Evolutionary conservation across 805 yeast genomes (phyloP).

Genomic region (Hanseniaspora osmophila): DNA sequence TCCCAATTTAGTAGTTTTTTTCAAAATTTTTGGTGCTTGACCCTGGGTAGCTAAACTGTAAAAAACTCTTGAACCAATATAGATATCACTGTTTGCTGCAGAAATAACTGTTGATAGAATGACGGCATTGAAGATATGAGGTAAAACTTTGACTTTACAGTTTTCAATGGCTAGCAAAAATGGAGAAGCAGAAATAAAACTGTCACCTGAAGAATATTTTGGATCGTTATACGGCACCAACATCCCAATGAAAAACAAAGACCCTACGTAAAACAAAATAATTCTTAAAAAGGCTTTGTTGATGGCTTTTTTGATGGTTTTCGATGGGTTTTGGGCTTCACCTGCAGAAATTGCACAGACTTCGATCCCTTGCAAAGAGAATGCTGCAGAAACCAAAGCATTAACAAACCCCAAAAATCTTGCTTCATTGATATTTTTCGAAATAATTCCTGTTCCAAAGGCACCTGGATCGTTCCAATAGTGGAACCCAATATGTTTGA

Average conservation of each 20-base stretch:
- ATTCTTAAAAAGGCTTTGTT: constrained; percentile 56
- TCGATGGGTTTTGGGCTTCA: constrained; percentile 59
- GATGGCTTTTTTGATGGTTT: constrained; percentile 58
- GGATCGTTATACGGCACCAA: constrained; percentile 58
- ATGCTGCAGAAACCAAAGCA: constrained; percentile 57
- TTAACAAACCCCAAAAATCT: constrained; percentile 58
- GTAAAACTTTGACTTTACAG: constrained; percentile 51
- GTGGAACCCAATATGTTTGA: constrained; percentile 54
- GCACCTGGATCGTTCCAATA: constrained; percentile 72
- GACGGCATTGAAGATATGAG: constrained; percentile 60
- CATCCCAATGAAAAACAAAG: constrained; percentile 55
- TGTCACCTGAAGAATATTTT: constrained; percentile 24
- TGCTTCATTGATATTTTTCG: constrained; percentile 34
- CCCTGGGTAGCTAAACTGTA: constrained; percentile 51
- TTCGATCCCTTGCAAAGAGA: constrained; percentile 72
- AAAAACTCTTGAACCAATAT: constrained; percentile 56
- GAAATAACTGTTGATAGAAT: constrained; percentile 55
- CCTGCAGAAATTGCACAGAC: constrained; percentile 64
- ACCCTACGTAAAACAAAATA: constrained; percentile 46
- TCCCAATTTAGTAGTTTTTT: constrained; percentile 35
- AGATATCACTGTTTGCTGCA: constrained; percentile 69
- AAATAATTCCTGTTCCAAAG: constrained; percentile 55
- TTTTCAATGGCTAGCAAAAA: constrained; percentile 57
- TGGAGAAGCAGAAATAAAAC: constrained; percentile 43
- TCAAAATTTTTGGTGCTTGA: constrained; percentile 48